phyloP scores from a whole-genome alignment of 257 asterid genomes.

The Schizonepeta tenuifolia region DNA sequence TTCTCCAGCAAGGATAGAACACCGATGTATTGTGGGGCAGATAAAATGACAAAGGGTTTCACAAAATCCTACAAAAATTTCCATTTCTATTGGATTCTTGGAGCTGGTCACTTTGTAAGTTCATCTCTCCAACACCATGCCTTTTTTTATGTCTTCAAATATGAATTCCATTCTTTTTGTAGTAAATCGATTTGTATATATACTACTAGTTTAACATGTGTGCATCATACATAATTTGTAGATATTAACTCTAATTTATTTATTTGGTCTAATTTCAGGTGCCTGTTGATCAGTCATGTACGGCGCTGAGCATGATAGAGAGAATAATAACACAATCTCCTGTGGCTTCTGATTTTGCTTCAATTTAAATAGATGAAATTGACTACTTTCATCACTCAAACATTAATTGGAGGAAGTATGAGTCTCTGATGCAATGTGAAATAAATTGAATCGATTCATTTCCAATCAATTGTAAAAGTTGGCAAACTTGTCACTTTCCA shows the following conservation, averaged over 20 bases:
- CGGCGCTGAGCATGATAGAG: conserved; percentile 47
- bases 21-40: conserved; percentile 62
- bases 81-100: conserved; percentile 88
- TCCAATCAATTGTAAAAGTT: too few relatives aligned
- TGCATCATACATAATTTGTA: too few relatives aligned
- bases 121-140: background rate
- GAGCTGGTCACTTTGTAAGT: conserved; percentile 97
- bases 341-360: conserved; percentile 29
- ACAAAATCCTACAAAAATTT: conserved; percentile 70
- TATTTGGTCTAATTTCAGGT: conserved; percentile 44
- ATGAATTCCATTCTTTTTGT: too few relatives aligned
- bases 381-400: too few relatives aligned
- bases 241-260: background rate
- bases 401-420: background rate
- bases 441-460: background rate
- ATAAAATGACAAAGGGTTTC: conserved; percentile 57
- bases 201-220: too few relatives aligned
- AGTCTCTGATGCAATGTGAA: background rate
- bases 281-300: conserved; percentile 60
- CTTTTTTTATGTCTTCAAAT: too few relatives aligned
- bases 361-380: conserved; percentile 16
- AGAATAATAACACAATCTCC: conserved; percentile 45
- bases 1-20: conserved; percentile 63
- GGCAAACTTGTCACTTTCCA: too few relatives aligned
- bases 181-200: too few relatives aligned